A percentile compares a stretch with the other conserved stretches of the same genome.
Conservation (phyloP, 768 basidiomycete species). For the Sarcodon aspratus region DNA sequence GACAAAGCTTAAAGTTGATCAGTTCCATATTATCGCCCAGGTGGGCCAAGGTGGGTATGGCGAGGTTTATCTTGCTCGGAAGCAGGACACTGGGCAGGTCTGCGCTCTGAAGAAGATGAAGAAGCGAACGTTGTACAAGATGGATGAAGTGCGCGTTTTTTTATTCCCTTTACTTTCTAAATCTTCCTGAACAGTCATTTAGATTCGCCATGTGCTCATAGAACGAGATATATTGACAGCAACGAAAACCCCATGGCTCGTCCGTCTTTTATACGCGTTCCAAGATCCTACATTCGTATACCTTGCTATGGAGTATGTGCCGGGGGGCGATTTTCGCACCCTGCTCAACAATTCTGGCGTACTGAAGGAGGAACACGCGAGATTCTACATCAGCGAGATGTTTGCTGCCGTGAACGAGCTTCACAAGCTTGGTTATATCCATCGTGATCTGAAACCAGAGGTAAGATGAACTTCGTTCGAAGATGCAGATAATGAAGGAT, state of each 20-base stretch:
- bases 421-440: constrained; percentile 96
- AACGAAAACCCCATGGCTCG: constrained; percentile 97
- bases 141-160: constrained; percentile 79
- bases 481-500: not conserved
- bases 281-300: constrained; percentile 88
- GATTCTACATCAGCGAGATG: constrained; percentile 98
- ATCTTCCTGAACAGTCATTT: constrained; percentile 27
- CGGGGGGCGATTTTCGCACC: constrained; percentile 96
- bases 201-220: constrained; percentile 96
- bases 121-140: constrained; percentile 90
- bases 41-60: constrained; percentile 99
- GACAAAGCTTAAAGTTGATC: constrained; percentile 85
- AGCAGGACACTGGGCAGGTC: constrained; percentile 91
- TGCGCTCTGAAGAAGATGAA: constrained; percentile 97
- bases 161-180: constrained; percentile 73
- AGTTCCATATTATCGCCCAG: constrained; percentile 97
- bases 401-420: constrained; percentile 88
- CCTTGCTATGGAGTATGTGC: constrained; percentile 98
- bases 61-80: constrained; percentile 91
- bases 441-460: constrained; percentile 97
- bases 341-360: constrained; percentile 97
- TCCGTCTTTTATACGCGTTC: constrained; percentile 90
- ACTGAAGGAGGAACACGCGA: constrained; percentile 92
- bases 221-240: constrained; percentile 97
- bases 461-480: constrained; percentile 26